Conservation (phyloP, 768 basidiomycete genomes). For the Mycena belliarum region DNA sequence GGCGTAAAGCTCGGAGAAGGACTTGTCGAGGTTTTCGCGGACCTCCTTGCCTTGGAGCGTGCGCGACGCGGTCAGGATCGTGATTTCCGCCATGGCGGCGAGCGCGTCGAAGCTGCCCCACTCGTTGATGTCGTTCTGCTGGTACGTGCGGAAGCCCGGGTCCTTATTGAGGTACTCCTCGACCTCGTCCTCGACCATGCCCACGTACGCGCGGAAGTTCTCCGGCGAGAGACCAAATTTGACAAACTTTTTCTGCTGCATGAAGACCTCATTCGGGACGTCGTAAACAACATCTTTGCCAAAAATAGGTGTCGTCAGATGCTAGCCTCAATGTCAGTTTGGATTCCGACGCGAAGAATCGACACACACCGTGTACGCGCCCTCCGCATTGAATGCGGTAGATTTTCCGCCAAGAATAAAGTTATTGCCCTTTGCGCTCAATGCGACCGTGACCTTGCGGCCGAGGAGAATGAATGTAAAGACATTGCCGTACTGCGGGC, state of each 20-base stretch:
- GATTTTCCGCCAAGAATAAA: constrained; percentile 94
- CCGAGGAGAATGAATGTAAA: constrained; percentile 95
- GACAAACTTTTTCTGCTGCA: constrained; percentile 99
- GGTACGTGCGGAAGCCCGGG: constrained; percentile 58
- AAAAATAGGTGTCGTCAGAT: constrained; percentile 91
- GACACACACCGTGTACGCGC: constrained; percentile 81
- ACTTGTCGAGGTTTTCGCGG: constrained; percentile 72
- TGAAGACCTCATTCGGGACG: constrained; percentile 91
- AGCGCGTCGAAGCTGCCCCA: constrained; percentile 81
- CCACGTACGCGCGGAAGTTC: constrained; percentile 83
- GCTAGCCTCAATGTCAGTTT: constrained; percentile 43
- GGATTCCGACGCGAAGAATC: neutral
- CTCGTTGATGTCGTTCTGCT: constrained; percentile 65
- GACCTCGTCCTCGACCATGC: constrained; percentile 78
- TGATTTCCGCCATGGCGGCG: constrained; percentile 80
- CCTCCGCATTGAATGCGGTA: constrained; percentile 90
- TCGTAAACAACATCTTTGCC: constrained; percentile 98
- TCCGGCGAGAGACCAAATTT: constrained; percentile 94
- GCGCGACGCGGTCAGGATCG: constrained; percentile 90
- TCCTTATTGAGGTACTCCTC: constrained; percentile 72
- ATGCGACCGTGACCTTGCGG: constrained; percentile 84
- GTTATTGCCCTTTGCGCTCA: constrained; percentile 92
- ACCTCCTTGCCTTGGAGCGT: constrained; percentile 95
- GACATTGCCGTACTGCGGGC: constrained; percentile 84
- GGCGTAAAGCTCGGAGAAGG: constrained; percentile 80